These are phyloP conservation scores for Ascomycota sp. DNA, from an alignment of 2,329 filamentous ascomycete species.

Conservation along the genomic window DNA sequence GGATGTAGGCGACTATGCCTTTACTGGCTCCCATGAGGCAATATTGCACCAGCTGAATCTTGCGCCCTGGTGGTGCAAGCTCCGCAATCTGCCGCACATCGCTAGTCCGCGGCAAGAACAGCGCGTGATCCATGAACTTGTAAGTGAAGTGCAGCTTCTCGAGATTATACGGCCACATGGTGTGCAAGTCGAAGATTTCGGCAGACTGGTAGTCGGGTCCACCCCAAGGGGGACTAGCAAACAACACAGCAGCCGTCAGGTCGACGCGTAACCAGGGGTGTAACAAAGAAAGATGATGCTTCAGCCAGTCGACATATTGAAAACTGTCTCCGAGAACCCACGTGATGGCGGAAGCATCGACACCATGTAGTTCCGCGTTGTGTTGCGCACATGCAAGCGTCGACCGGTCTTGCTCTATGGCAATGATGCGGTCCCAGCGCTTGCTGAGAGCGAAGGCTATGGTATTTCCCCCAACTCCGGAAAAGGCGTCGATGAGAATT, in stretches of 20 bases:
- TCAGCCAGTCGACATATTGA: conserved; percentile 35
- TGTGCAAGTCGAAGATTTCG: conserved; percentile 60
- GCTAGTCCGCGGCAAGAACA: conserved; percentile 75
- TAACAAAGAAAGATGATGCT: conserved; percentile 15
- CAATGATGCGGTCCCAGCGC: conserved; percentile 68
- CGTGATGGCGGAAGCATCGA: conserved; percentile 48
- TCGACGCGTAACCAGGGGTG: conserved; percentile 20
- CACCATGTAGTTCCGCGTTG: conserved; percentile 73
- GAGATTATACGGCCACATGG: conserved; percentile 76
- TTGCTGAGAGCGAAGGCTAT: conserved; percentile 79
- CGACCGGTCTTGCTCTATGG: conserved; percentile 64
- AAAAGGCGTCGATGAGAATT: conserved; percentile 72
- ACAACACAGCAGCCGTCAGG: conserved; percentile 22
- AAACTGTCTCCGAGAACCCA: conserved; percentile 85
- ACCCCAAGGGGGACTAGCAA: conserved; percentile 41
- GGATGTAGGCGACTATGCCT: conserved; percentile 45
- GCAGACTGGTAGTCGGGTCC: conserved; percentile 34
- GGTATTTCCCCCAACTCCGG: conserved; percentile 77
- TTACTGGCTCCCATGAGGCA: conserved; percentile 84
- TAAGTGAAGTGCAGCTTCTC: conserved; percentile 42
- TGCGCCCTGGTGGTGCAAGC: conserved; percentile 26
- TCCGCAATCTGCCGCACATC: conserved; percentile 60
- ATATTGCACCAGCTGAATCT: conserved; percentile 68
- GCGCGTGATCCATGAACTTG: conserved; percentile 36
- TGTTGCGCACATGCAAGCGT: conserved; percentile 80